Evolutionary conservation across 768 basidiomycete genomes (phyloP), one percentile per base, ranked within the genome.

Genomic region (Rhodocollybia butyracea): DNA sequence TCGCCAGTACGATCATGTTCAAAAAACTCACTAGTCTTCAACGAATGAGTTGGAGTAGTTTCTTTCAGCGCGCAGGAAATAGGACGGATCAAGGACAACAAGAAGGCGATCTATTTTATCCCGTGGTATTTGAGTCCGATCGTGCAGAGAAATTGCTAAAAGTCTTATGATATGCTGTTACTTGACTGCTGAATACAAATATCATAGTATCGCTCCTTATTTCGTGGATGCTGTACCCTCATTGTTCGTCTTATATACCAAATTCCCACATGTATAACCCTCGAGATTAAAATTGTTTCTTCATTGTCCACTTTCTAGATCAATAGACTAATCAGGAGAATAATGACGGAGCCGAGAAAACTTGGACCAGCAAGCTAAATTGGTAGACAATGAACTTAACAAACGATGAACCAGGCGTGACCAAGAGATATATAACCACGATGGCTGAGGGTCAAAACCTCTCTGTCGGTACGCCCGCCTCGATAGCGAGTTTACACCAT

Each of bases 1-100:
- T 38, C 15, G 55, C 55, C n/a, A 56, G 55, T 48, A 32, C 11
- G 12, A 29, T 56, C 21, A 27, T 56, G 13, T 46, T 46, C 17
- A 17, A 47, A 10, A 38, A 19, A 13, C 36, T 56, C 15, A n/a
- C 21, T 8, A 56, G 24, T 27, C 46, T 56, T 12, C 19, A 38
- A 6, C 29, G 15, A 26, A 42, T 56, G 26, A 50, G 22, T 27
- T 56, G 55, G 55, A 50, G 46, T 19, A 47, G 46, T 19, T 41
- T 48, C n/a, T 56, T 56, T 17, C 22, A 17, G n/a, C 13, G 31
- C 19, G 21, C 19, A 5, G 26, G 3, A 19, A 29, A n/a, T 19
- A 21, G 2, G 31, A 17, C 8, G 19, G n/a, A n/a, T n/a, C n/a
- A n/a, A n/a, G n/a, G n/a, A n/a, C n/a, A n/a, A n/a, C n/a, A n/a